phyloP scores from a whole-genome alignment of 768 basidiomycete genomes.

The Tulasnella sp. region DNA sequence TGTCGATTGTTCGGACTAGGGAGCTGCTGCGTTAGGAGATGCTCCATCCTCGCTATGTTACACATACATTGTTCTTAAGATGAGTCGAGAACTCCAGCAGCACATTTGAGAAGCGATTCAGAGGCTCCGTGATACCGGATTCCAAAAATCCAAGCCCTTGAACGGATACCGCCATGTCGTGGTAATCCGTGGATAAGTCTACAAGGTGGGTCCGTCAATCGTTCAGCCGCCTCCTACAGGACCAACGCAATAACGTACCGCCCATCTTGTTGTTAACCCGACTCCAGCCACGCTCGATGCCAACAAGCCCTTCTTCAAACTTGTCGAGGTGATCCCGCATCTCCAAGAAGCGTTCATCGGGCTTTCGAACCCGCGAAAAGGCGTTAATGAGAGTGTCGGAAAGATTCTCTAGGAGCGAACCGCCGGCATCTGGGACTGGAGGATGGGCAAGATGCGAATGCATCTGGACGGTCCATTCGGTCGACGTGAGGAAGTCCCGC shows the following conservation, averaged over 20 bases:
- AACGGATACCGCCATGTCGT: conserved; percentile 93
- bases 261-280: conserved; percentile 79
- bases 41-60: conserved; percentile 6
- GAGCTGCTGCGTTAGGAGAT: neutral
- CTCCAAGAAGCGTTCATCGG: conserved; percentile 90
- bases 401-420: conserved; percentile 88
- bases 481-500: conserved; percentile 93
- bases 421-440: conserved; percentile 75
- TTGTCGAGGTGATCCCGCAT: conserved; percentile 94
- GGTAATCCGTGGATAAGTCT: conserved; percentile 98
- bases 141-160: conserved; percentile 98
- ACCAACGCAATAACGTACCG: conserved; percentile 55
- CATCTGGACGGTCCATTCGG: conserved; percentile 99
- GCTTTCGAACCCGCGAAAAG: conserved; percentile 93
- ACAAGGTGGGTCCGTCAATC: conserved; percentile 45
- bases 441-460: conserved; percentile 95
- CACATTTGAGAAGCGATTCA: conserved; percentile 96
- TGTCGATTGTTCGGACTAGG: conserved; percentile 60
- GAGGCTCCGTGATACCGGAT: conserved; percentile 95
- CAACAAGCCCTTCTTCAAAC: conserved; percentile 89
- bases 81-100: conserved; percentile 93
- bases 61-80: conserved; percentile 74
- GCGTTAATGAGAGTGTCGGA: conserved; percentile 97
- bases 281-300: conserved; percentile 79
- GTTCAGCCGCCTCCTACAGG: neutral